Evolutionary conservation across 192 early-diverging fungal species (phyloP), one percentile per base, ranked within the genome.

Genomic region (Coemansia sp.): DNA sequence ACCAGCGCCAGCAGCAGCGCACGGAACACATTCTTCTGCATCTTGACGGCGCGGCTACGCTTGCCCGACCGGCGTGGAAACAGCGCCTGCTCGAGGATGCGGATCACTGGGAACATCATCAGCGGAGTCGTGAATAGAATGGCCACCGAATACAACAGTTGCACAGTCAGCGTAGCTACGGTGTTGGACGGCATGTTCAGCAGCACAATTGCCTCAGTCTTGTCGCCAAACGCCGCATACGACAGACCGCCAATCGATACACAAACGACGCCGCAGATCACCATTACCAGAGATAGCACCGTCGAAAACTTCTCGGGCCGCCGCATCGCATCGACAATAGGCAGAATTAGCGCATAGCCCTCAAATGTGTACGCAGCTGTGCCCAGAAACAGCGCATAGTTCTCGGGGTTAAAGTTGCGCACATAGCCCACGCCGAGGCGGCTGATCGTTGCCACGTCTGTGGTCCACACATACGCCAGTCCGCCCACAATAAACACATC

Each of bases 341-440:
- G 88, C 68, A 89, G 75, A 1, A 89, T 87, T 49, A 94, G 67
- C 31, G 93, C 93, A 65, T 95, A 91, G 37, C 93, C 90, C 75
- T 92, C 92, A 65, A 90, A 97, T 0, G 89, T 86, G 80, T 88
- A 95, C 44, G 94, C 91, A 57, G 96, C 96, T 17, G 96, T 94
- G 36, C 96, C 96, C 52, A 98, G 86, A 64, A 97, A 96, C 51
- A 96, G 75, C 21, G 92, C 83, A 61, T 92, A 95, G 38, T 82
- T 81, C 31, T 85, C 78, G 31, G 77, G 64, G 78, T 98, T 98
- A 68, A 96, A 86, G 57, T 64, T 59, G 38, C 74, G 75, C 17
- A 94, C 82, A 10, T 84, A 84, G 26, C 86, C 65, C 49, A 55
- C 48, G 23, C 91, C 94, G 22, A 72, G 60, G 6, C 72, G 87